These are phyloP conservation scores for Westerdykella ornata DNA, from an alignment of 2,329 filamentous ascomycete species.

Conservation along the genomic window DNA sequence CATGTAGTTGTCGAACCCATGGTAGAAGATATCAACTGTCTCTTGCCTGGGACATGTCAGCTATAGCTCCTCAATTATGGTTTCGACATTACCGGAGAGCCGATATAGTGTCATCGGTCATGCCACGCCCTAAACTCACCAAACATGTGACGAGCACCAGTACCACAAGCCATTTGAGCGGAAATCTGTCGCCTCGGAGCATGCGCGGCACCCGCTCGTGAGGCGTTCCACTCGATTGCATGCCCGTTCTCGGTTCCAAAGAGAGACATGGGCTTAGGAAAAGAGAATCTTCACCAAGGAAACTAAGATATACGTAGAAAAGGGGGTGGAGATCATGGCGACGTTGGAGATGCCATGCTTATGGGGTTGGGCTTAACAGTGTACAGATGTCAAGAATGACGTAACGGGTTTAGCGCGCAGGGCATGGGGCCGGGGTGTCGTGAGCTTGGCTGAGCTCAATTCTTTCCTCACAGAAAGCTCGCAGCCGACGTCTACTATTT, in stretches of 20 bases:
- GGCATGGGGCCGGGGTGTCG: not conserved
- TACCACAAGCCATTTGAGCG: constrained; percentile 28
- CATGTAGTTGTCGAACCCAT: constrained; percentile 96
- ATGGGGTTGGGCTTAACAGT: not conserved
- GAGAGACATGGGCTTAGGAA: constrained; percentile 29
- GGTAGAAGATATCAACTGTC: constrained; percentile 42
- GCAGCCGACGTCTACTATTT: constrained; percentile 2
- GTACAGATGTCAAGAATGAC: constrained; percentile 1
- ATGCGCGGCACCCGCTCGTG: constrained; percentile 20
- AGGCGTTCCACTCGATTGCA: constrained; percentile 33
- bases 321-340: not conserved
- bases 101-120: constrained; percentile 40
- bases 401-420: not conserved
- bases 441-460: constrained; percentile 9
- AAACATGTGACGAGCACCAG: constrained; percentile 26
- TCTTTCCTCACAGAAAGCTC: constrained; percentile 14
- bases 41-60: constrained; percentile 2
- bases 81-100: constrained; percentile 30
- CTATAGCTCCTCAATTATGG: not conserved
- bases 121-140: constrained; percentile 35
- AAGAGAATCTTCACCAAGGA: not conserved
- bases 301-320: not conserved
- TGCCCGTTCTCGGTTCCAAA: constrained; percentile 26
- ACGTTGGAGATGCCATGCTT: too few relatives aligned
- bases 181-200: constrained; percentile 17